Evolutionary conservation across 208 protist species (phyloP).

Genomic region (Wallacemonas sp.): DNA sequence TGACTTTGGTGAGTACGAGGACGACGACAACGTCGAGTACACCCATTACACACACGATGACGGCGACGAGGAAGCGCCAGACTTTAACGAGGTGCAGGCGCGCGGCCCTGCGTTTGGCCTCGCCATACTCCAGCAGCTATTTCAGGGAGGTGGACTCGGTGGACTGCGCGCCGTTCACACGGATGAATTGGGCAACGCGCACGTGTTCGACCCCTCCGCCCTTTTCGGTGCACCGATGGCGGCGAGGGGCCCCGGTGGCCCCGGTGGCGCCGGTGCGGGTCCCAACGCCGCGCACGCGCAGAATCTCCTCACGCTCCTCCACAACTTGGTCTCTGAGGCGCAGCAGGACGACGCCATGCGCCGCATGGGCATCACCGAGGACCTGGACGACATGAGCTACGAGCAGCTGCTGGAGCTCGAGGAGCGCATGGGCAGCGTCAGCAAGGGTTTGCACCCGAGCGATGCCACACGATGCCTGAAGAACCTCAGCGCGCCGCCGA

Average conservation of each 20-base stretch:
- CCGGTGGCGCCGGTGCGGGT: constrained; percentile 8
- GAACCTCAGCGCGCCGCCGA: constrained; percentile 9
- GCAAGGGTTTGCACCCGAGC: constrained; percentile 57
- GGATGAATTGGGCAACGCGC: background rate
- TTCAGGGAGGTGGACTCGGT: background rate
- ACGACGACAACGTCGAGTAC: constrained; percentile 10
- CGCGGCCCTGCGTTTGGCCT: background rate
- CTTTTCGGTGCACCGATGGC: no score
- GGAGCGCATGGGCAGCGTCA: constrained; percentile 84
- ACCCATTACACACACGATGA: constrained; percentile 19
- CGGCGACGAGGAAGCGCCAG: constrained; percentile 17
- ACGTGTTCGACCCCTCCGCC: no score
- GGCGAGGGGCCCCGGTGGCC: no score
- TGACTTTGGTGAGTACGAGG: background rate
- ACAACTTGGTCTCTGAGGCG: constrained; percentile 34
- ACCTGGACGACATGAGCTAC: constrained; percentile 89
- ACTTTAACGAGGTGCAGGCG: background rate
- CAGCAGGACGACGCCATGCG: constrained; percentile 48
- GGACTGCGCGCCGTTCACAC: background rate
- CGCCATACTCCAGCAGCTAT: background rate
- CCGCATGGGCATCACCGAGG: constrained; percentile 53
- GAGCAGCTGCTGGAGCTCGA: constrained; percentile 85
- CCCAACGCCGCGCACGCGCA: background rate
- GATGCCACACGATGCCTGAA: constrained; percentile 39
- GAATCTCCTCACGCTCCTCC: constrained; percentile 18